phyloP scores from a whole-genome alignment of 768 basidiomycete genomes.

The Xerocomellus chrysenteron region DNA sequence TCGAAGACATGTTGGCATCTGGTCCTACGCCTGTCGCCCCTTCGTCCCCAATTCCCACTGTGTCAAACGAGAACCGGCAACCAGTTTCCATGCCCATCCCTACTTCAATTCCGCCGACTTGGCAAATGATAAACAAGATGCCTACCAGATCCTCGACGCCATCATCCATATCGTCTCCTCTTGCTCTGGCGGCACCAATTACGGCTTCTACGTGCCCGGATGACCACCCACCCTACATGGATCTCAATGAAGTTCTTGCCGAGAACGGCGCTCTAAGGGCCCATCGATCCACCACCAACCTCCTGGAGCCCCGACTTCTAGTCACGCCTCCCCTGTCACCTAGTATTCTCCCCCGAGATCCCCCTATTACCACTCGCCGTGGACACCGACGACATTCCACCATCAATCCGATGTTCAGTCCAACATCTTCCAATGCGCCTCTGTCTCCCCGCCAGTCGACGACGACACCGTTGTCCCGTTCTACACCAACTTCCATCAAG shows the following conservation, averaged over 20 bases:
- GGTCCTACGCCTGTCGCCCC: slow-evolving; percentile 74
- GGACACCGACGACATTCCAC: slow-evolving; percentile 73
- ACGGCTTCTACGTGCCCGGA: slow-evolving; percentile 64
- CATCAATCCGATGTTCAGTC: slow-evolving; percentile 59
- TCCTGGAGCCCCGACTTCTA: slow-evolving; percentile 62
- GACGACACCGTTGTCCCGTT: slow-evolving; percentile 70
- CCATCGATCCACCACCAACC: slow-evolving; percentile 63
- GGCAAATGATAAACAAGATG: slow-evolving; percentile 43
- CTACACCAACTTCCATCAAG: slow-evolving; percentile 90
- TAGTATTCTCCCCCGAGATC: slow-evolving; percentile 53
- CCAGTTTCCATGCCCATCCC: slow-evolving; percentile 35
- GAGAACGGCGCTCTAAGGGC: slow-evolving; percentile 50
- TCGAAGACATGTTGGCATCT: slow-evolving; percentile 38
- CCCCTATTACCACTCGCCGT: slow-evolving; percentile 45
- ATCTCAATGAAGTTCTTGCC: slow-evolving; percentile 52
- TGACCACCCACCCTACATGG: slow-evolving; percentile 62
- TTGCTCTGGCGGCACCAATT: slow-evolving; percentile 83
- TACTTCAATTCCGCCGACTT: slow-evolving; percentile 46
- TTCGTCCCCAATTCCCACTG: slow-evolving; percentile 37
- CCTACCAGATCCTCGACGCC: slow-evolving; percentile 85
- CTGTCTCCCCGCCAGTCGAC: slow-evolving; percentile 88
- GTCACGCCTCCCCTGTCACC: slow-evolving; percentile 76
- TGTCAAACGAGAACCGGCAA: slow-evolving; percentile 24
- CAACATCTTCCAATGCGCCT: slow-evolving; percentile 50
- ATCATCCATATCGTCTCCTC: slow-evolving; percentile 83